A percentile compares a stretch with the other conserved stretches of the same genome.
Evolutionary conservation across 1,284 basidiomycete species (phyloP).

Genomic region (Gastroboletus turbinatus): DNA sequence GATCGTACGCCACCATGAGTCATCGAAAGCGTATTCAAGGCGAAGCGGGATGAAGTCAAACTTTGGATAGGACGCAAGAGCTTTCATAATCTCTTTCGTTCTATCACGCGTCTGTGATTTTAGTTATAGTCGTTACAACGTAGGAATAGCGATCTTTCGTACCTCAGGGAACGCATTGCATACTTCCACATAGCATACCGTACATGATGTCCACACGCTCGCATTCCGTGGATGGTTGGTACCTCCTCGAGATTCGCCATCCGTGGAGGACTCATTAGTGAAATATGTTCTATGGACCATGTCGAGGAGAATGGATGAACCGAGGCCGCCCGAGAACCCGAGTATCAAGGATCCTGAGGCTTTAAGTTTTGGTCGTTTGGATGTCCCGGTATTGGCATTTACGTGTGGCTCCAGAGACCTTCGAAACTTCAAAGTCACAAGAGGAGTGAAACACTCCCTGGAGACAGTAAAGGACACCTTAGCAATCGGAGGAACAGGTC

Average conservation of each 20-base stretch:
- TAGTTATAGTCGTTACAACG: slow-evolving; percentile 14
- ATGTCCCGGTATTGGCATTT: slow-evolving; percentile 41
- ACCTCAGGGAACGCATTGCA: slow-evolving; percentile 62
- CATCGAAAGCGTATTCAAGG: slow-evolving; percentile 72
- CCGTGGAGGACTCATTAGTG: slow-evolving; percentile 28
- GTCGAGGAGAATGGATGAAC: slow-evolving; percentile 71
- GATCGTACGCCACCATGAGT: slow-evolving; percentile 59
- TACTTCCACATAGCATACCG: slow-evolving; percentile 69
- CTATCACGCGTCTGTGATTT: slow-evolving; percentile 51
- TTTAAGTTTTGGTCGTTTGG: slow-evolving; percentile 54
- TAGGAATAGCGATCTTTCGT: slow-evolving; percentile 28
- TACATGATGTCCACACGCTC: slow-evolving; percentile 59
- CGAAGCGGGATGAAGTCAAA: slow-evolving; percentile 61
- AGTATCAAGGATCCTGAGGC: slow-evolving; percentile 66
- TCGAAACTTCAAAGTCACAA: slow-evolving; percentile 63
- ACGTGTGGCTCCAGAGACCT: slow-evolving; percentile 63
- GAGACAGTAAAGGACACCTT: neutral
- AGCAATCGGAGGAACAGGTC: neutral
- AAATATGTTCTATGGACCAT: slow-evolving; percentile 65
- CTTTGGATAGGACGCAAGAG: slow-evolving; percentile 47
- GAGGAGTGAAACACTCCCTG: slow-evolving; percentile 68
- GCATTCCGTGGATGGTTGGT: slow-evolving; percentile 64
- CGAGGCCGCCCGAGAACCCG: slow-evolving; percentile 72
- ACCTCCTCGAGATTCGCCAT: slow-evolving; percentile 47
- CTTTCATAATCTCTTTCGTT: slow-evolving; percentile 47